Evolutionary conservation across 2,329 filamentous ascomycete species (phyloP).

Genomic region (Thielaviopsis musarum): DNA sequence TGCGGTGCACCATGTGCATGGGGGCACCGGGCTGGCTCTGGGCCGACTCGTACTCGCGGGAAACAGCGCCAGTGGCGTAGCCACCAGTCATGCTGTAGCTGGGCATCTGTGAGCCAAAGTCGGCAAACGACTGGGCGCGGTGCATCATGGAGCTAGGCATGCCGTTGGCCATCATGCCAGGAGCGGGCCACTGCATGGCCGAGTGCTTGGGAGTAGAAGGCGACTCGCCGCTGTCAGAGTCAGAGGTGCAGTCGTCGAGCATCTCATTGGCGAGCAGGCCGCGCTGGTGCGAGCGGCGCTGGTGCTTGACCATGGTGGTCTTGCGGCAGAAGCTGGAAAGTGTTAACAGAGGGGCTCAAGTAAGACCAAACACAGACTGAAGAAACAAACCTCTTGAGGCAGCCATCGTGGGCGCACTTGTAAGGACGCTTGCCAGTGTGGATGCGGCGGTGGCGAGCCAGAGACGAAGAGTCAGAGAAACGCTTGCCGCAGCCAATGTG

Average conservation of each 20-base stretch:
- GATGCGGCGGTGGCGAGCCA: conserved; percentile 47
- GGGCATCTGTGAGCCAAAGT: conserved; percentile 34
- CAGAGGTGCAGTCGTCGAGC: conserved; percentile 36
- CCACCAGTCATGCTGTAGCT: conserved; percentile 22
- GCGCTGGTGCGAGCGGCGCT: conserved; percentile 43
- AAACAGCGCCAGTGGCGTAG: conserved; percentile 11
- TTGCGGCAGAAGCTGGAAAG: conserved; percentile 50
- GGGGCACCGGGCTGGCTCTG: conserved; percentile 21
- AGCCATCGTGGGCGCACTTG: conserved; percentile 43
- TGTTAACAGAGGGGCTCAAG: conserved; percentile 12
- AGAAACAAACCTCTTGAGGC: conserved; percentile 38
- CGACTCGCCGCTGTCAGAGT: conserved; percentile 40
- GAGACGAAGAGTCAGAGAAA: conserved; percentile 52
- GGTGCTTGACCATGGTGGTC: conserved; percentile 54
- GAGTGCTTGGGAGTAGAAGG: conserved; percentile 40
- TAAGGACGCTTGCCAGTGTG: conserved; percentile 52
- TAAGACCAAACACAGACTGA: not conserved
- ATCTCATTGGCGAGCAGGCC: conserved; percentile 37
- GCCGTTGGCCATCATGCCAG: conserved; percentile 22
- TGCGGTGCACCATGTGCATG: conserved; percentile 32
- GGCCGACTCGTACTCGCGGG: conserved; percentile 23
- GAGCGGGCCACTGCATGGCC: conserved; percentile 34
- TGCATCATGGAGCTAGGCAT: conserved; percentile 27
- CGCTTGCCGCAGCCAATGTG: conserved; percentile 49
- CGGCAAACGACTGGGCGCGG: conserved; percentile 35